Evolutionary conservation across 768 basidiomycete species (phyloP).

Genomic region (Leucosporidium yakuticum): DNA sequence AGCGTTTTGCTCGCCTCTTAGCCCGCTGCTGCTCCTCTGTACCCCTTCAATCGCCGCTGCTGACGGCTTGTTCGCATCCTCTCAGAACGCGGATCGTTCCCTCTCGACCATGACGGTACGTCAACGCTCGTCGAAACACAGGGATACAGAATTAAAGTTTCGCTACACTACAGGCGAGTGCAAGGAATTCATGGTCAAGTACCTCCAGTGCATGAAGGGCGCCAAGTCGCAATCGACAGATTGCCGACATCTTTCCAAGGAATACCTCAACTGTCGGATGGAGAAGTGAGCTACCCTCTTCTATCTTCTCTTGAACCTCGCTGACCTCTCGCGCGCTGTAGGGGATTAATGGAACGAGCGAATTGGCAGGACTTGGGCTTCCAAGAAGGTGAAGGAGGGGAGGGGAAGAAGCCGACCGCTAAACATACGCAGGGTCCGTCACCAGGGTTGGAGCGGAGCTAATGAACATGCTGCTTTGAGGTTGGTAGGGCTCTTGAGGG

Average conservation of each 20-base stretch:
- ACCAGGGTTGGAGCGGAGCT: too few species aligned
- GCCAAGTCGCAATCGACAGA: constrained; percentile 43
- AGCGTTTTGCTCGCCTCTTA: too few species aligned
- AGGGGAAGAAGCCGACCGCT: constrained; percentile 7
- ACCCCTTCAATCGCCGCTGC: background rate
- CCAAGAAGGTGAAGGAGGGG: constrained; percentile 18
- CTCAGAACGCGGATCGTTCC: constrained; percentile 37
- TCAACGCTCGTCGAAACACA: background rate
- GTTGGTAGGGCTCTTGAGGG: too few species aligned
- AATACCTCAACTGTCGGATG: constrained; percentile 47
- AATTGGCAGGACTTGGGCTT: constrained; percentile 45
- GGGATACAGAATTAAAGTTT: too few species aligned
- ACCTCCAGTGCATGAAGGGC: constrained; percentile 45
- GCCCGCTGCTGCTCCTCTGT: background rate
- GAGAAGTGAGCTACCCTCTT: constrained; percentile 42
- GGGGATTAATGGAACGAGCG: constrained; percentile 45
- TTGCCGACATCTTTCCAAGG: constrained; percentile 44
- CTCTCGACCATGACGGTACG: constrained; percentile 48
- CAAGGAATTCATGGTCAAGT: constrained; percentile 44
- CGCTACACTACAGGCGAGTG: constrained; percentile 43
- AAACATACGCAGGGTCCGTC: constrained; percentile 4
- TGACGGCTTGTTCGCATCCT: background rate
- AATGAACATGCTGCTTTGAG: too few species aligned
- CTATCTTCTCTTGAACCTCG: background rate
- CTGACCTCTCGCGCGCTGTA: constrained; percentile 10